Conservation (phyloP, 257 asterid species). For the Vinca minor region DNA sequence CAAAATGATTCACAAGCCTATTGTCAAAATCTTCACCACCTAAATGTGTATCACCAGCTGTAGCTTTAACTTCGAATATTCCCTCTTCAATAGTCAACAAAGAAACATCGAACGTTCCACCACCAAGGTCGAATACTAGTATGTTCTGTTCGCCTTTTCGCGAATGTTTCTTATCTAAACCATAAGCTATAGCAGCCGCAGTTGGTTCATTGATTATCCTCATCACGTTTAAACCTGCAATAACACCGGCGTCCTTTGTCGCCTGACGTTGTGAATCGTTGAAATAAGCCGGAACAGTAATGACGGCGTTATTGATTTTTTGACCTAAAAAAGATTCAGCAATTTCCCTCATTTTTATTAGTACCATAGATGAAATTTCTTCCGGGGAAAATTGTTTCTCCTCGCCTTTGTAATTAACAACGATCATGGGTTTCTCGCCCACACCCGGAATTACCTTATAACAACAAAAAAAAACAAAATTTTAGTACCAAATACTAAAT, state of each 20-base stretch:
- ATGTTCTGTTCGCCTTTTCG: slow-evolving; percentile 36
- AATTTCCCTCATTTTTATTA: slow-evolving; percentile 36
- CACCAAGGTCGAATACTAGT: slow-evolving; percentile 47
- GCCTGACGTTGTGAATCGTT: slow-evolving; percentile 60
- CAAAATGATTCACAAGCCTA: slow-evolving; percentile 47
- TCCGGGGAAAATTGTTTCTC: slow-evolving; percentile 41
- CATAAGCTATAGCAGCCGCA: slow-evolving; percentile 59
- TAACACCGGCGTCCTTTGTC: slow-evolving; percentile 51
- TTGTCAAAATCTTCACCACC: slow-evolving; percentile 67
- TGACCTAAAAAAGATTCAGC: slow-evolving; percentile 43
- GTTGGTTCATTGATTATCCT: slow-evolving; percentile 55
- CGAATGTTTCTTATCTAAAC: slow-evolving; percentile 39
- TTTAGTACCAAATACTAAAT: too few relatives aligned
- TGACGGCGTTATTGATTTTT: slow-evolving; percentile 40
- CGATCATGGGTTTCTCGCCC: slow-evolving; percentile 42
- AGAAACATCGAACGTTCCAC: slow-evolving; percentile 60
- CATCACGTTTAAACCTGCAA: slow-evolving; percentile 39
- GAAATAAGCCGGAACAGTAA: slow-evolving; percentile 50
- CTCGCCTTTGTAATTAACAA: slow-evolving; percentile 39
- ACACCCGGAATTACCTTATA: slow-evolving; percentile 43
- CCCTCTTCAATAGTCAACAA: slow-evolving; percentile 51
- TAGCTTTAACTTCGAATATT: slow-evolving; percentile 47
- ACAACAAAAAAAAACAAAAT: too few relatives aligned
- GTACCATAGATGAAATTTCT: slow-evolving; percentile 50
- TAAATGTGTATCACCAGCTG: slow-evolving; percentile 57